Evolutionary conservation across 345 rosid genomes (phyloP).

Genomic region (Cardamine occulta): DNA sequence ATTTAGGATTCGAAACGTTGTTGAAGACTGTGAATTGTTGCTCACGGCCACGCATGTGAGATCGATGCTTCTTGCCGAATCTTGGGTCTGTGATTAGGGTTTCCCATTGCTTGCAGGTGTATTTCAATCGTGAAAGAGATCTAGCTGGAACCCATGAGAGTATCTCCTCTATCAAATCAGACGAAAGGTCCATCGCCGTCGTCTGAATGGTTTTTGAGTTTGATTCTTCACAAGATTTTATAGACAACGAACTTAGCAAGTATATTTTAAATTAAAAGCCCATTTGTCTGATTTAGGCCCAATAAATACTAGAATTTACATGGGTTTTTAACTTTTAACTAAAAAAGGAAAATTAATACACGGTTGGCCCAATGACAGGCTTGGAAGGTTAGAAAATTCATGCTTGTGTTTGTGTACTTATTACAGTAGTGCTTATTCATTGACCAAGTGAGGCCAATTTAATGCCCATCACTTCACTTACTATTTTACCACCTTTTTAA

Average conservation of each 20-base stretch:
- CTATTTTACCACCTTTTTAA: not conserved
- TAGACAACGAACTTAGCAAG: not conserved
- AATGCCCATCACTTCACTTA: not conserved
- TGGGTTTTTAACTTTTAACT: too few species aligned
- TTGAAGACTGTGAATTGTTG: slow-evolving; percentile 15
- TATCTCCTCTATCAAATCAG: slow-evolving; percentile 13
- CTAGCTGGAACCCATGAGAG: not conserved
- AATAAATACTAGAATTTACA: too few species aligned
- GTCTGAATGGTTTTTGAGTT: not conserved
- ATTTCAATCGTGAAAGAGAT: not conserved
- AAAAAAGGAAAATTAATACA: not conserved
- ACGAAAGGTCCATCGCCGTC: slow-evolving; percentile 1
- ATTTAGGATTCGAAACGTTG: not conserved
- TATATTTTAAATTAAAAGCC: not conserved
- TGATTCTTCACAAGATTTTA: not conserved
- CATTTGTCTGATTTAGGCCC: not conserved
- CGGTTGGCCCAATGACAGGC: slow-evolving; percentile 15
- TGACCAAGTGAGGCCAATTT: not conserved
- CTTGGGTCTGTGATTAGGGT: not conserved
- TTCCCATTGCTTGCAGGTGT: slow-evolving; percentile 6
- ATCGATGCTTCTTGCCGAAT: not conserved
- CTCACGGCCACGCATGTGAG: slow-evolving; percentile 5
- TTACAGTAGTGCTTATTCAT: not conserved
- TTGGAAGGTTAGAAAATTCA: slow-evolving; percentile 27
- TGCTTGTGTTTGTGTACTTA: not conserved